Conservation (phyloP, 352 stramenopile genomes). For the Aphanomyces stellatus region DNA sequence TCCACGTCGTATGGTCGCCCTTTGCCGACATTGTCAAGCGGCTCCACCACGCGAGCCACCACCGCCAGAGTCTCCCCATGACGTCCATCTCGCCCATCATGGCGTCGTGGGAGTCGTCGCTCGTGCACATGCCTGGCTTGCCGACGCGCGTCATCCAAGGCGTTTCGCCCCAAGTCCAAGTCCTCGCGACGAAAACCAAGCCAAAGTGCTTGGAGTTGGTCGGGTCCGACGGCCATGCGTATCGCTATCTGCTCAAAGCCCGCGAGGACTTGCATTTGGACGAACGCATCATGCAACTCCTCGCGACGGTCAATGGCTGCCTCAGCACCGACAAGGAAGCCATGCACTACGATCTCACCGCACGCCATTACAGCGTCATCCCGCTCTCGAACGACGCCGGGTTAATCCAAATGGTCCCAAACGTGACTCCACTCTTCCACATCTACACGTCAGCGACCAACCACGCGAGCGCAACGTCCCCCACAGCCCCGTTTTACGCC, state of each 20-base stretch:
- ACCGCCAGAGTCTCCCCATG: conserved; percentile 46
- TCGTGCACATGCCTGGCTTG: conserved; percentile 43
- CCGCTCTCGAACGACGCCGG: conserved; percentile 68
- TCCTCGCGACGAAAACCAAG: conserved; percentile 78
- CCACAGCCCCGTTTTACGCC: conserved; percentile 72
- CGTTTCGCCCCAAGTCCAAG: conserved; percentile 31
- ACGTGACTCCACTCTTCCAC: conserved; percentile 75
- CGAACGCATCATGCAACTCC: conserved; percentile 86
- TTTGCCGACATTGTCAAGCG: conserved; percentile 70
- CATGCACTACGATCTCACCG: conserved; percentile 33
- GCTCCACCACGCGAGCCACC: conserved; percentile 31
- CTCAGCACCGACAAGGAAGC: conserved; percentile 40
- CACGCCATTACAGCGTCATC: conserved; percentile 69
- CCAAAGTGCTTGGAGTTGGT: conserved; percentile 77
- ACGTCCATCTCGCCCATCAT: conserved; percentile 67
- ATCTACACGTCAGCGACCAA: conserved; percentile 54
- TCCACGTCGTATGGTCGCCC: conserved; percentile 41
- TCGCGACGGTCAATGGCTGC: conserved; percentile 64
- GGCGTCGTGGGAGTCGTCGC: conserved; percentile 26
- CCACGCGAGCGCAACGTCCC: conserved; percentile 26
- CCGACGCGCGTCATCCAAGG: conserved; percentile 30
- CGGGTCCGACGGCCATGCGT: conserved; percentile 55
- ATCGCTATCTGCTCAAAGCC: conserved; percentile 82
- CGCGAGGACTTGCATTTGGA: conserved; percentile 84
- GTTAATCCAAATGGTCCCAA: conserved; percentile 80